Evolutionary conservation across 805 yeast genomes (phyloP), one percentile per base, ranked within the genome.

Genomic region (Tetrapisispora fleetii): DNA sequence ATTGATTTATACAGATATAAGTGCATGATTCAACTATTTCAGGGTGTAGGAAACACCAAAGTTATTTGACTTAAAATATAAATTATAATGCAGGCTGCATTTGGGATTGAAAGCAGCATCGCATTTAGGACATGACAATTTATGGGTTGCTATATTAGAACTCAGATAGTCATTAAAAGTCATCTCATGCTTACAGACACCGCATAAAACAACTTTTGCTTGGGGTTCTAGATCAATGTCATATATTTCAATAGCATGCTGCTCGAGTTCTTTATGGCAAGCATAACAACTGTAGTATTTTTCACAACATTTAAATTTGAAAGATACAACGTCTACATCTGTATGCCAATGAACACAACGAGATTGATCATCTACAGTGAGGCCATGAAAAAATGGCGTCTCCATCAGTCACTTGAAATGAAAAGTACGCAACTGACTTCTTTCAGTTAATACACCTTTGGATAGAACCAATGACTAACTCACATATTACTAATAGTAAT

Each of bases 291-390:
- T 57, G 38, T 58, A 66, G 38, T 52, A 66, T 2, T 32, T 30
- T 3, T 51, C 47, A 16, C 49, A 47, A 45, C 70, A 66, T 48
- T 57, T 61, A 42, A 65, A 63, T 48, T 59, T 61, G 19, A 66
- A 43, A 19, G 67, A 64, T 1, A 66, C 53, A 2, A 66, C 53
- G 48, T 66, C 70, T 21, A 58, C 39, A 5, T 50, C 50, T 0
- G 63, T 53, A 30, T 65, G 53, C 68, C 68, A 66, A 50, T 66
- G 70, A 14, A 49, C 50, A 46, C 70, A 66, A 13, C 70, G 47
- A 2, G 64, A 55, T 43, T 58, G 47, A 1, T 51, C 45, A 46
- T 66, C 70, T 4, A 64, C 54, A 1, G 53, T 38, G 8, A 46
- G 45, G 1, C 70, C 68, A 17, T 40, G 40, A 16, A 40, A n/a